Evolutionary conservation across 2,329 filamentous ascomycete species (phyloP).

Genomic region (Fusarium sp.): DNA sequence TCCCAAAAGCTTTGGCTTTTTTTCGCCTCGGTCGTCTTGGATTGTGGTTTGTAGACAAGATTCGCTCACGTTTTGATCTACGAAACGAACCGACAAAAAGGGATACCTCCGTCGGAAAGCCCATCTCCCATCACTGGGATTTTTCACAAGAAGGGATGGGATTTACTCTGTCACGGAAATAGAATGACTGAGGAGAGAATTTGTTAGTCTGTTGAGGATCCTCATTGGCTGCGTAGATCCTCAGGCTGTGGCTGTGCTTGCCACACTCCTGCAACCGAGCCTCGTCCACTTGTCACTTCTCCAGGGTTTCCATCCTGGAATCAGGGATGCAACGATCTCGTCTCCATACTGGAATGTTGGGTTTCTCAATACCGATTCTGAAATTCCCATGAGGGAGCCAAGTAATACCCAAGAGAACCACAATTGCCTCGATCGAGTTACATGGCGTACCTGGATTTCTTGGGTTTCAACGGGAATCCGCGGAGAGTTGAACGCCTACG

Average conservation of each 20-base stretch:
- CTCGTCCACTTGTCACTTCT: slow-evolving; percentile 28
- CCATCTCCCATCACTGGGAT: slow-evolving; percentile 19
- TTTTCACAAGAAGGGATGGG: slow-evolving; percentile 15
- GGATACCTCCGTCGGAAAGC: slow-evolving; percentile 18
- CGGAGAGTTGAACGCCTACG: slow-evolving; percentile 1
- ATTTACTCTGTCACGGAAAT: slow-evolving; percentile 26
- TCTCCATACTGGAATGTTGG: slow-evolving; percentile 13
- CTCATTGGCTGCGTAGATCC: slow-evolving; percentile 22
- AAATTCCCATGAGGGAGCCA: slow-evolving; percentile 35
- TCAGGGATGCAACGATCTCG: slow-evolving; percentile 14
- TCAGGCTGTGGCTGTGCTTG: slow-evolving; percentile 44
- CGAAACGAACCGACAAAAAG: slow-evolving; percentile 14
- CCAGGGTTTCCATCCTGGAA: slow-evolving; percentile 18
- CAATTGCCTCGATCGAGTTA: slow-evolving; percentile 17
- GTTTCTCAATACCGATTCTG: slow-evolving; percentile 16
- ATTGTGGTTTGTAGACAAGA: slow-evolving; percentile 23
- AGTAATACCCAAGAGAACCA: slow-evolving; percentile 22
- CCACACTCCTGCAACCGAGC: slow-evolving; percentile 38
- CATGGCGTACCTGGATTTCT: slow-evolving; percentile 14
- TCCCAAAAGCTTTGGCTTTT: slow-evolving; percentile 26
- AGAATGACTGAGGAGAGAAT: slow-evolving; percentile 23
- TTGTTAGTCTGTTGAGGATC: not conserved
- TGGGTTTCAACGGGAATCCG: slow-evolving; percentile 15
- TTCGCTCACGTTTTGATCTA: slow-evolving; percentile 21
- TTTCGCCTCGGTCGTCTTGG: slow-evolving; percentile 21